phyloP scores from a whole-genome alignment of 192 early-diverging fungal genomes.

The Coemansia sp. region DNA sequence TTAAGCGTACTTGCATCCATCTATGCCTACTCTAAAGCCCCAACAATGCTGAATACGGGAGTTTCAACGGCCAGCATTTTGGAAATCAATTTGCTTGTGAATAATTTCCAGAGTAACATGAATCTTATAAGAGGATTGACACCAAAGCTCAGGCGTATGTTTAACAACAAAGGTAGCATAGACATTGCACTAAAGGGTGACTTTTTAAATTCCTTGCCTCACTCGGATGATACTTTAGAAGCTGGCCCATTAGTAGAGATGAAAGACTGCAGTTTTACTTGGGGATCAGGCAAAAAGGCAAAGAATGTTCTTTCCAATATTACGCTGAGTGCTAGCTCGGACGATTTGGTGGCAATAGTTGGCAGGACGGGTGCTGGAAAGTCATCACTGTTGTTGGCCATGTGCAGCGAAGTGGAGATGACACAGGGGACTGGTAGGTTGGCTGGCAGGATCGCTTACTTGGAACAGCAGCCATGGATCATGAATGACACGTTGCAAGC shows the following conservation, averaged over 20 bases:
- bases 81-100: no score
- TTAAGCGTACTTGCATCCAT: background rate
- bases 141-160: background rate
- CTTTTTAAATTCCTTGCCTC: constrained; percentile 21
- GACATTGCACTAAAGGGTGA: constrained; percentile 16
- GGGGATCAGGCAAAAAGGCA: background rate
- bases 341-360: constrained; percentile 56
- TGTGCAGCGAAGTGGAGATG: constrained; percentile 56
- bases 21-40: background rate
- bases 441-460: constrained; percentile 22
- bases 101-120: background rate
- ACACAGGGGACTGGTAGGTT: constrained; percentile 26
- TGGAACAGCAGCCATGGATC: no score
- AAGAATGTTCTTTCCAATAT: constrained; percentile 9
- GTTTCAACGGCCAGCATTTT: no score
- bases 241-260: constrained; percentile 6
- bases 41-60: no score
- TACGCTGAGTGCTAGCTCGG: constrained; percentile 8
- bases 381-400: constrained; percentile 58
- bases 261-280: constrained; percentile 17
- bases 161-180: constrained; percentile 3
- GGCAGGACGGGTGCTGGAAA: constrained; percentile 66
- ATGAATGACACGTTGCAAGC: no score
- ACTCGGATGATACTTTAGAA: background rate
- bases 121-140: background rate